phyloP scores from a whole-genome alignment of 495 filamentous ascomycete species.

The Neurospora sp. region DNA sequence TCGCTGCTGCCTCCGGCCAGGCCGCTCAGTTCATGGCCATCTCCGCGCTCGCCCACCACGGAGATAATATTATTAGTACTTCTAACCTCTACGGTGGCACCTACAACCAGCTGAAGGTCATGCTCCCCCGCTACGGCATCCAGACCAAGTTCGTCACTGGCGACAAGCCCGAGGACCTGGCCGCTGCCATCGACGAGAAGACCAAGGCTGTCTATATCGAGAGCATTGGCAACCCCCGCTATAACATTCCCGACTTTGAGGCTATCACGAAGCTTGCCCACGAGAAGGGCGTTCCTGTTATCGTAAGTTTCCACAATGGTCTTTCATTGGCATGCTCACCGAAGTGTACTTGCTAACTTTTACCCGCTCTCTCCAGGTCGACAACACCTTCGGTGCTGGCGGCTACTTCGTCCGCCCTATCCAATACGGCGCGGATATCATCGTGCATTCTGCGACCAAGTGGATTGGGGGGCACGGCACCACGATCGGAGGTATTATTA shows the following conservation, averaged over 20 bases:
- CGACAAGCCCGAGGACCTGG: constrained; percentile 75
- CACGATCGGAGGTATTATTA: constrained; percentile 80
- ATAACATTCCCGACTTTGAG: constrained; percentile 89
- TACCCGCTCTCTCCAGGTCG: constrained; percentile 42
- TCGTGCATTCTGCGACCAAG: constrained; percentile 94
- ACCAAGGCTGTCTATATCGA: constrained; percentile 97
- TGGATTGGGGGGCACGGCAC: constrained; percentile 99
- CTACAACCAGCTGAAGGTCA: constrained; percentile 96
- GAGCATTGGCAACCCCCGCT: constrained; percentile 90
- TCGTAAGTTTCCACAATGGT: constrained; percentile 44
- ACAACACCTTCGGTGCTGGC: constrained; percentile 97
- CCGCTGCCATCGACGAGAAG: constrained; percentile 79
- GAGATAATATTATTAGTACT: constrained; percentile 16
- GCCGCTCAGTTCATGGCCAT: constrained; percentile 92
- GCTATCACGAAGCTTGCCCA: constrained; percentile 72
- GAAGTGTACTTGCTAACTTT: background rate
- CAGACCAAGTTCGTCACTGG: constrained; percentile 82
- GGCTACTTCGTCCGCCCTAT: constrained; percentile 87
- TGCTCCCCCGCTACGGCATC: constrained; percentile 79
- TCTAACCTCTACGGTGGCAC: constrained; percentile 93
- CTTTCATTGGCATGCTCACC: constrained; percentile 1
- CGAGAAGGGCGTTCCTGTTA: constrained; percentile 70
- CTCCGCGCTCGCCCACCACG: constrained; percentile 57
- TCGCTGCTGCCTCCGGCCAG: constrained; percentile 86
- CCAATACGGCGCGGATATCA: constrained; percentile 86